phyloP scores from a whole-genome alignment of 768 basidiomycete species.

The Amanita muscaria region DNA sequence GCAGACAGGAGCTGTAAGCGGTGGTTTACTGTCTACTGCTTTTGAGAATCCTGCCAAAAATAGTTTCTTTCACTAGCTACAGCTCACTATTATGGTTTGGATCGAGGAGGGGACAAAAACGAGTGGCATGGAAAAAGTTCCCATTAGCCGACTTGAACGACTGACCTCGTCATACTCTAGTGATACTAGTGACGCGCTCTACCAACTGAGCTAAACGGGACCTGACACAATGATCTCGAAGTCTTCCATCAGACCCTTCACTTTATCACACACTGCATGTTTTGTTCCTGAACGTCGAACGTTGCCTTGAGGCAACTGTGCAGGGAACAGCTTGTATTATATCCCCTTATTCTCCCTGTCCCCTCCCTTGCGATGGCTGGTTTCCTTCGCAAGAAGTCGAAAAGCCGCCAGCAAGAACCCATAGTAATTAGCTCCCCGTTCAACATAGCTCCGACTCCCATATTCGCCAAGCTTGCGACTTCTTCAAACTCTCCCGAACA shows the following conservation, averaged over 20 bases:
- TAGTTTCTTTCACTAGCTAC: no score
- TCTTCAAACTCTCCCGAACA: neutral
- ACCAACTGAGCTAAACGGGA: conserved; percentile 18
- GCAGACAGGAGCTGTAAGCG: no score
- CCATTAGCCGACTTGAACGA: conserved; percentile 51
- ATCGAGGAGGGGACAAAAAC: no score
- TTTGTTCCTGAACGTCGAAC: neutral
- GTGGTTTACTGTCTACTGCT: no score
- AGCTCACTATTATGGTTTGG: no score
- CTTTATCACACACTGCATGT: no score
- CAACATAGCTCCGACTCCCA: conserved; percentile 19
- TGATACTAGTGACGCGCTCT: conserved; percentile 66
- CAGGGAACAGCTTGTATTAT: neutral
- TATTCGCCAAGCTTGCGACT: conserved; percentile 32
- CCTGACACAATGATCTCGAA: neutral
- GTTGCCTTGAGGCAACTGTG: conserved; percentile 4
- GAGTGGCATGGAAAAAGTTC: conserved; percentile 8
- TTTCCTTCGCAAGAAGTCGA: conserved; percentile 47
- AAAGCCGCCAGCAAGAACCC: conserved; percentile 18
- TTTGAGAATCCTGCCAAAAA: no score
- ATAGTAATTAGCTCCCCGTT: conserved; percentile 8
- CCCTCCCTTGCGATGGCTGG: conserved; percentile 33
- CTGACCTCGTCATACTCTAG: conserved; percentile 63
- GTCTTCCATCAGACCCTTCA: no score
- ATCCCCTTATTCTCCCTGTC: neutral